phyloP scores from a whole-genome alignment of 208 protist species.

The Trypanosoma caninum region DNA sequence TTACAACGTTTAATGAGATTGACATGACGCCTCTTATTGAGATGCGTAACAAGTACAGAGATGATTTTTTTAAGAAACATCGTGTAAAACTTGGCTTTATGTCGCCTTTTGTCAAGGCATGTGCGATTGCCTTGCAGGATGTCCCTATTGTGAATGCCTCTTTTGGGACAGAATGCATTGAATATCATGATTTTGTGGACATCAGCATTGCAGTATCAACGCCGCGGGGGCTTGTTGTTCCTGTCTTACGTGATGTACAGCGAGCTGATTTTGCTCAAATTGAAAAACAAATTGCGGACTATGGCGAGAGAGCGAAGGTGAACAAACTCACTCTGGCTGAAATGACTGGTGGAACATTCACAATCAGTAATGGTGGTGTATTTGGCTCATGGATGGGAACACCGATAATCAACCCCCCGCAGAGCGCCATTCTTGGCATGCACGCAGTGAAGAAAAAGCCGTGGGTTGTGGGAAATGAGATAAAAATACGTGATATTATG shows the following conservation, averaged over 20 bases:
- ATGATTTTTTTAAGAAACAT: constrained; percentile 97
- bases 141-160: constrained; percentile 96
- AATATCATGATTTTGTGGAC: constrained; percentile 98
- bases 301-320: constrained; percentile 87
- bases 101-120: constrained; percentile 98
- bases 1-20: constrained; percentile 99
- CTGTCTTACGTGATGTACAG: constrained; percentile 96
- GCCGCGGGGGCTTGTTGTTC: constrained; percentile 96
- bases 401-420: constrained; percentile 99
- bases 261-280: constrained; percentile 95
- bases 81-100: constrained; percentile 99
- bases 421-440: constrained; percentile 99
- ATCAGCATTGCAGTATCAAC: constrained; percentile 98
- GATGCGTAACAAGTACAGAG: constrained; percentile 96
- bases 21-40: constrained; percentile 96
- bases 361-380: constrained; percentile 99
- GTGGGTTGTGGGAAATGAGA: constrained; percentile 89
- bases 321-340: constrained; percentile 96
- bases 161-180: constrained; percentile 94
- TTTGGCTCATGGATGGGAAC: constrained; percentile 99
- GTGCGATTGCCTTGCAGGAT: constrained; percentile 94
- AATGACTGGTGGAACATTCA: constrained; percentile 99
- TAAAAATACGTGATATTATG: constrained; percentile 97
- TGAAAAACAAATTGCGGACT: constrained; percentile 93
- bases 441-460: constrained; percentile 97